These are phyloP conservation scores for Ustilaginoidea virens DNA, from an alignment of 2,329 filamentous ascomycete species.

Conservation along the genomic window DNA sequence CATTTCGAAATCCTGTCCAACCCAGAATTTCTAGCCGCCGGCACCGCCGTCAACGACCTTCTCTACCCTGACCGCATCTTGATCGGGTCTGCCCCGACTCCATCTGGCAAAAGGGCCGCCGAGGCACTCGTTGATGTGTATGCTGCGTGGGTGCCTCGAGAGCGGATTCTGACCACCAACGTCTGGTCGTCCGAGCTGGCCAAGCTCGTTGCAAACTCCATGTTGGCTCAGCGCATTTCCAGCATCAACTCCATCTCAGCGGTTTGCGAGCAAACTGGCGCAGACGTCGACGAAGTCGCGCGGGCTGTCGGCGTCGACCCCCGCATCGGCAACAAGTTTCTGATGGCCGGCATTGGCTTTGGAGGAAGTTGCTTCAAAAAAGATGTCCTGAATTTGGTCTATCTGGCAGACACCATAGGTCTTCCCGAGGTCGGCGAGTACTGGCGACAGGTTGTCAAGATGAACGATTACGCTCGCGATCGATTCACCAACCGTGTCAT, in stretches of 20 bases:
- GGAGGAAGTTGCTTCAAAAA: constrained; percentile 74
- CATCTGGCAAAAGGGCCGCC: constrained; percentile 45
- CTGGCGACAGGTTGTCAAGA: constrained; percentile 57
- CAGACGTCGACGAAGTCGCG: constrained; percentile 59
- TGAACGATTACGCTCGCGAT: constrained; percentile 62
- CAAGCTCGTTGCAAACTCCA: constrained; percentile 66
- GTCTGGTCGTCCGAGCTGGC: constrained; percentile 65
- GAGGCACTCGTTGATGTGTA: constrained; percentile 51
- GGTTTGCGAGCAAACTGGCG: constrained; percentile 62
- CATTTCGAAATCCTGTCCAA: constrained; percentile 67
- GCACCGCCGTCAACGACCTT: constrained; percentile 58
- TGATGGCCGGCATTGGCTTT: constrained; percentile 63
- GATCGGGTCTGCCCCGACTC: constrained; percentile 52
- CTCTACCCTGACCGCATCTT: constrained; percentile 58
- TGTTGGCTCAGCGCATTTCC: constrained; percentile 67
- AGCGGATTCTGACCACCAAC: constrained; percentile 56
- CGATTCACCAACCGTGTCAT: constrained; percentile 54
- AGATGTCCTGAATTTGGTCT: constrained; percentile 58
- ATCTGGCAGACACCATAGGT: constrained; percentile 55
- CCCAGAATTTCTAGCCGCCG: constrained; percentile 68
- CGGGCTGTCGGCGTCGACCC: constrained; percentile 52
- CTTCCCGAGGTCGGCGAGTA: constrained; percentile 59
- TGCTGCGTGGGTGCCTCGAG: constrained; percentile 50
- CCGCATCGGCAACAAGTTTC: constrained; percentile 56
- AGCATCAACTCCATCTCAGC: constrained; percentile 73